Percentiles rank a stretch among this genome's conserved stretches.
Evolutionary conservation across 164 flowering plant genomes (phyloP).

Genomic region (Hamamelis virginiana): DNA sequence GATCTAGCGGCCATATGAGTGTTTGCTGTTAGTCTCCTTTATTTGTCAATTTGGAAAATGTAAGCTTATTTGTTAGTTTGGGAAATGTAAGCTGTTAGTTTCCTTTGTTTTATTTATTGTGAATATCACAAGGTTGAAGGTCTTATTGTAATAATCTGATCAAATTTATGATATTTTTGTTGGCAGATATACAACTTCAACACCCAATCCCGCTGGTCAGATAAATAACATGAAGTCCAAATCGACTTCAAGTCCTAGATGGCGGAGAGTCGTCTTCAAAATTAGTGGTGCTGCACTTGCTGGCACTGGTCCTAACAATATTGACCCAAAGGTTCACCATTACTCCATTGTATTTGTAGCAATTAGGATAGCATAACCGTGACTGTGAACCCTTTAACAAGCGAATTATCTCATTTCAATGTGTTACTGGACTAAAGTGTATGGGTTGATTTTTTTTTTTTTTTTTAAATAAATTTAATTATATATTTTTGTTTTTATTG

Average conservation of each 20-base stretch:
- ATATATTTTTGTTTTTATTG: slow-evolving; percentile 11
- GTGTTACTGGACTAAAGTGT: background rate
- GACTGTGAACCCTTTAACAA: background rate
- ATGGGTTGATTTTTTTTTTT: no score
- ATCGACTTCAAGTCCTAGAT: slow-evolving; percentile 53
- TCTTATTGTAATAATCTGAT: background rate
- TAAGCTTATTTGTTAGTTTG: background rate
- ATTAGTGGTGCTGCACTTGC: slow-evolving; percentile 89
- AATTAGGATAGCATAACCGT: background rate
- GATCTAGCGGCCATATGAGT: no score
- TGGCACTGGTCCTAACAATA: slow-evolving; percentile 68
- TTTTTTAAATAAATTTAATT: no score
- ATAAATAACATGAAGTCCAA: slow-evolving; percentile 54
- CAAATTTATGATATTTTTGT: slow-evolving; percentile 6
- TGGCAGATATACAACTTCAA: slow-evolving; percentile 45
- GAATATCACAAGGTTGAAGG: background rate
- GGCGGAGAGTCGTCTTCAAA: slow-evolving; percentile 94
- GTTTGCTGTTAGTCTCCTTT: no score
- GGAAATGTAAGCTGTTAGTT: background rate
- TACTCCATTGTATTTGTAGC: background rate
- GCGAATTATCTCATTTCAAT: background rate
- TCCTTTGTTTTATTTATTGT: background rate
- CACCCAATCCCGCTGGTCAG: slow-evolving; percentile 40
- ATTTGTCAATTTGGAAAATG: no score
- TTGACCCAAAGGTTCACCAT: slow-evolving; percentile 80